Evolutionary conservation across 805 yeast genomes (phyloP), one percentile per base, ranked within the genome.

Genomic region (Suhomyces sp.): DNA sequence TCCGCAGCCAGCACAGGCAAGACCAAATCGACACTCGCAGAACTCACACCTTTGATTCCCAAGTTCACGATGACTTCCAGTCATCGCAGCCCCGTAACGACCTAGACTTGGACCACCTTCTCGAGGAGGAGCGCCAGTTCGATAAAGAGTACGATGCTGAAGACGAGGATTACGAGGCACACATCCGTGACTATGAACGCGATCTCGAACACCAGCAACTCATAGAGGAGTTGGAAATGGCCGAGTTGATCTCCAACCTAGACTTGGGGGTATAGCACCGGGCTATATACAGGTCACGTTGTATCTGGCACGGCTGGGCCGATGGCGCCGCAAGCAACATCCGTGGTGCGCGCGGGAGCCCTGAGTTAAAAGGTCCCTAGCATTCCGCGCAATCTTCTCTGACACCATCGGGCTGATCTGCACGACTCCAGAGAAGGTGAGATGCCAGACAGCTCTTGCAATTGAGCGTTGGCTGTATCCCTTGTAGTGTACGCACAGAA

Each of bases 1-100:
- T 60, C 4, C 57, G 76, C 45, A 61, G 62, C 44, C 60, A 64
- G n/a, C 60, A 63, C 45, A 56, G 63, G n/a, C 54, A 60, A 17
- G 67, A 67, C 24, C 56, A 53, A 49, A 35, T 64, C 24, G 41
- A 42, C 5, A 19, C 48, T 15, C 59, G 56, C 19, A 53, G 73
- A 41, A 64, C 60, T 29, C 57, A 55, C 33, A 35, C 54, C 9
- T 36, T 44, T 44, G 67, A 63, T 9, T 13, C 48, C 15, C 71
- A 68, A 52, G 46, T 41, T 9, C 24, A 42, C 15, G 1, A 31
- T 7, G 54, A 51, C 35, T 47, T 36, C 40, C 10, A 33, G 5
- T 24, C 26, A n/a, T 31, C 55, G 36, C 55, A 55, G 42, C 53
- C 54, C 6, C 42, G 50, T 23, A 35, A 48, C 36, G 44, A 55